phyloP scores from a whole-genome alignment of 305 asterid genomes.

The Lippia alba region DNA sequence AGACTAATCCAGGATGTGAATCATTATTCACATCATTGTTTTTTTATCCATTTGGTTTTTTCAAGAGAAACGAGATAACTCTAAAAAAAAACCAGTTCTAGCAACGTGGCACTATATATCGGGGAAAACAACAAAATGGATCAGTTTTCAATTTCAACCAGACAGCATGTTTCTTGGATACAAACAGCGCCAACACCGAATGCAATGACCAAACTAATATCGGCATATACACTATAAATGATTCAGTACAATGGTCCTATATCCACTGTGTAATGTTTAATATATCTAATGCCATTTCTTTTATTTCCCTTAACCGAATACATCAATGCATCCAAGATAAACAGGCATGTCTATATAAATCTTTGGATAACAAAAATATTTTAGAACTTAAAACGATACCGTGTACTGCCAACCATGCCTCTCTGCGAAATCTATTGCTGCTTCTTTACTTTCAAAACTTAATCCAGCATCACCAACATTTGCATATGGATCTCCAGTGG shows the following conservation, averaged over 20 bases:
- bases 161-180: background rate
- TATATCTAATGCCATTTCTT: background rate
- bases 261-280: background rate
- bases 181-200: too few relatives aligned
- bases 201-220: slow-evolving; percentile 7
- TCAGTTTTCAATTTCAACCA: slow-evolving; percentile 1
- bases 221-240: background rate
- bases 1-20: background rate
- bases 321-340: background rate
- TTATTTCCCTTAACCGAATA: slow-evolving; percentile 11
- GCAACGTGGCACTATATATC: background rate
- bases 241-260: background rate
- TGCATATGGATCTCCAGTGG: slow-evolving; percentile 98
- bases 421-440: slow-evolving; percentile 82
- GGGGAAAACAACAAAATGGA: background rate
- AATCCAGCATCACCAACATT: slow-evolving; percentile 91
- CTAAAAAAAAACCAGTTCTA: background rate
- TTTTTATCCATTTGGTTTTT: background rate
- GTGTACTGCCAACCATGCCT: slow-evolving; percentile 95
- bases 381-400: slow-evolving; percentile 43
- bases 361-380: too few relatives aligned
- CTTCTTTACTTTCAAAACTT: slow-evolving; percentile 85
- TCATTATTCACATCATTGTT: too few relatives aligned
- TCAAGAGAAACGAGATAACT: background rate
- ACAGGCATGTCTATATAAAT: background rate